These are phyloP conservation scores for Coemansia sp. DNA, from an alignment of 371 early-diverging fungal species.

Conservation along the genomic window DNA sequence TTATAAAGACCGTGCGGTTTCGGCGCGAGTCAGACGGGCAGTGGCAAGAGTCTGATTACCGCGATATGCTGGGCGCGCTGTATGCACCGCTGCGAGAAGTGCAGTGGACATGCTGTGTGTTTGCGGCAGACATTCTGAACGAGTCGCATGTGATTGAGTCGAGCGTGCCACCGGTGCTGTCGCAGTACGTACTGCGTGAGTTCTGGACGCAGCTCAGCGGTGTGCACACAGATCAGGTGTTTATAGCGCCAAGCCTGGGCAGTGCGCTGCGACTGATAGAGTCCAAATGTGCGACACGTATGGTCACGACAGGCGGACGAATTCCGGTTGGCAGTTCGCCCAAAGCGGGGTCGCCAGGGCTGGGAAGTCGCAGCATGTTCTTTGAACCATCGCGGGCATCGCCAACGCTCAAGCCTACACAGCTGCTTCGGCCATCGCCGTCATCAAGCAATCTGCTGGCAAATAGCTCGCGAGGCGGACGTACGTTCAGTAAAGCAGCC, in stretches of 20 bases:
- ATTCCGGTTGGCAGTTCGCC: background rate
- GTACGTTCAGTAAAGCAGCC: conserved; percentile 22
- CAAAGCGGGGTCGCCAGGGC: conserved; percentile 7
- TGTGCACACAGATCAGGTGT: conserved; percentile 25
- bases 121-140: conserved; percentile 29
- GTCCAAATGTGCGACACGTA: conserved; percentile 17
- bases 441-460: conserved; percentile 19
- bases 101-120: conserved; percentile 41
- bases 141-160: conserved; percentile 34
- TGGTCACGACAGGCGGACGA: background rate
- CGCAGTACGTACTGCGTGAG: conserved; percentile 45
- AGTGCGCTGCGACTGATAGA: conserved; percentile 27
- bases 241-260: conserved; percentile 36
- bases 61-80: conserved; percentile 35
- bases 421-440: conserved; percentile 25
- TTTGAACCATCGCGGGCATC: conserved; percentile 19
- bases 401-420: conserved; percentile 12
- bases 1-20: conserved; percentile 17
- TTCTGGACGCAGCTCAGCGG: conserved; percentile 44
- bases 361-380: conserved; percentile 16
- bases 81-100: conserved; percentile 30
- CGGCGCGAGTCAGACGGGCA: conserved; percentile 16
- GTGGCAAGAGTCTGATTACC: conserved; percentile 29
- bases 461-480: conserved; percentile 14
- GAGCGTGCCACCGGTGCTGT: conserved; percentile 32